phyloP scores from a whole-genome alignment of 1,284 basidiomycete genomes.

The Cerrena zonata region DNA sequence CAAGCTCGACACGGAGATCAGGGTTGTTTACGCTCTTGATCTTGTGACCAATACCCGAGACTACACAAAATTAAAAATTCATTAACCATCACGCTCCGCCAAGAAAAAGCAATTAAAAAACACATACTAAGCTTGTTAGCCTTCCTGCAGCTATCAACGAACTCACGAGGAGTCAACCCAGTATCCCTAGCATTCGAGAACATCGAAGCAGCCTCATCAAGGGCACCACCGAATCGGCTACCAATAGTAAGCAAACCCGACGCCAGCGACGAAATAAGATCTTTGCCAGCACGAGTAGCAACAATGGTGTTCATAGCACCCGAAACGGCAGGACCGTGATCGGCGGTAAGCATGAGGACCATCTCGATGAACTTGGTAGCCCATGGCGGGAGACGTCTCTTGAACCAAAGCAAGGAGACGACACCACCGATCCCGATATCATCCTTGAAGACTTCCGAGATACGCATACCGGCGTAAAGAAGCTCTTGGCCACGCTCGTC shows the following conservation, averaged over 20 bases:
- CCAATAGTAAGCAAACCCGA: constrained; percentile 97
- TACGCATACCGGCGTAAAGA: constrained; percentile 97
- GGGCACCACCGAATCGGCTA: constrained; percentile 97
- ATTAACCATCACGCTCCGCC: no score
- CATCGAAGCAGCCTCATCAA: constrained; percentile 94
- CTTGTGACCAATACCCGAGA: constrained; percentile 99
- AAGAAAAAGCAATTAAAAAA: not conserved
- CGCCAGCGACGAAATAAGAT: constrained; percentile 92
- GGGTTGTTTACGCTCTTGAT: constrained; percentile 99
- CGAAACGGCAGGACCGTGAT: constrained; percentile 95
- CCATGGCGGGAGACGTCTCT: constrained; percentile 81
- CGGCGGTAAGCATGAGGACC: constrained; percentile 97
- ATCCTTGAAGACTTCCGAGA: constrained; percentile 97
- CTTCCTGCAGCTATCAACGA: constrained; percentile 94
- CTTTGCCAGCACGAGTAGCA: constrained; percentile 96
- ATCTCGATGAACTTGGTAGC: constrained; percentile 98
- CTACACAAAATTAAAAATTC: constrained; percentile 33
- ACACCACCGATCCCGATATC: constrained; percentile 97
- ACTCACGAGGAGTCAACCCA: constrained; percentile 92
- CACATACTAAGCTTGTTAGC: constrained; percentile 88
- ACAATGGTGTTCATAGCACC: constrained; percentile 99
- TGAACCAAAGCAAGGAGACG: constrained; percentile 96
- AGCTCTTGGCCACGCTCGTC: constrained; percentile 99
- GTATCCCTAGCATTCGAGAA: constrained; percentile 89
- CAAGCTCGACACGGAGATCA: constrained; percentile 92